Evolutionary conservation across 139 green algal species (phyloP).

Genomic region (Eudorina sp.): DNA sequence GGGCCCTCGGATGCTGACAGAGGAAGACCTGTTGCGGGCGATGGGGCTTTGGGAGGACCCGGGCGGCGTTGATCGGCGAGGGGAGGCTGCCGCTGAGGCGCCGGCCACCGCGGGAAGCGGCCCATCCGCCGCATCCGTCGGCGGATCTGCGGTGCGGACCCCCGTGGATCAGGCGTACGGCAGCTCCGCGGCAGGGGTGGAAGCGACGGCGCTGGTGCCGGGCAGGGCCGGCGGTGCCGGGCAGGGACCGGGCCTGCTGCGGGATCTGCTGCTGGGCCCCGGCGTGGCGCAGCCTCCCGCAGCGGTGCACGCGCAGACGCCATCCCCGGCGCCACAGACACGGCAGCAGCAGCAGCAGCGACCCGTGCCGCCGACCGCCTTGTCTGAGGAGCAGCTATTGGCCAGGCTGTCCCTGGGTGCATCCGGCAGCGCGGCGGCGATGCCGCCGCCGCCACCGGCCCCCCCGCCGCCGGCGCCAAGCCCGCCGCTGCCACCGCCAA

Average conservation of each 20-base stretch:
- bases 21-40: conserved; percentile 19
- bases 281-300: no score
- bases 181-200: neutral
- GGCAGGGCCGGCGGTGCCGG: neutral
- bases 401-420: neutral
- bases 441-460: neutral
- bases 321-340: neutral
- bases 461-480: neutral
- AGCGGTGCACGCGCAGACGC: neutral
- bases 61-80: neutral
- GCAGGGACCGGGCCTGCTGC: neutral
- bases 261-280: neutral
- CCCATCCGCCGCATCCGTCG: no score
- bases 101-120: no score
- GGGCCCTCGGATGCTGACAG: conserved; percentile 23
- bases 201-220: neutral
- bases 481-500: neutral
- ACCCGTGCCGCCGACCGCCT: neutral
- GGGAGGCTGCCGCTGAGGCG: no score
- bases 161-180: no score
- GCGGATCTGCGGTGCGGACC: no score
- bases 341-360: conserved; percentile 10
- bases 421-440: neutral
- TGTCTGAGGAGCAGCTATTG: conserved; percentile 39
- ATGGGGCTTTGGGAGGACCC: conserved; percentile 18